Base-by-base conservation (phyloP, 768 basidiomycete genomes). In the Crucibulum laeve region DNA sequence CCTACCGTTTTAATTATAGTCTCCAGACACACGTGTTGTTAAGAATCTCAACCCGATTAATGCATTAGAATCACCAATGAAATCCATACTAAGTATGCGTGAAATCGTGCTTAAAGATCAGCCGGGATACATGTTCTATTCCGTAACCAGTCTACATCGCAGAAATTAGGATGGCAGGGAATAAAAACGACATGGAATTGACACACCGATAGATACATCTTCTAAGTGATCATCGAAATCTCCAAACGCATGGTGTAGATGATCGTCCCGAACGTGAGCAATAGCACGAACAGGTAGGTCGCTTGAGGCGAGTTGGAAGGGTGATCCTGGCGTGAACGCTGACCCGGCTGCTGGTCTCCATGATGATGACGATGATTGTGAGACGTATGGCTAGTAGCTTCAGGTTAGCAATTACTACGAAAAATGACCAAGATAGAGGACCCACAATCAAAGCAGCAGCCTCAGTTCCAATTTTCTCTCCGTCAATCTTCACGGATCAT, bases 191-290 rank as follows among this genome's bases (percentile, higher is more conserved):
- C 52, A 17, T 53, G 24, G 6, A 55, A 53, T 43, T 49, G 55
- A 51, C 67, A 40, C 30, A 73, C 76, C 75, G 45, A 79, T 74
- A 4, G 67, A 75, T 38, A 82, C 80, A 59, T 88, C 80, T 61
- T 88, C 88, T 36, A 90, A 60, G 62, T 90, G 84, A 51, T 90
- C 88, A 45, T 91, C 88, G 48, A 90, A 90, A 58, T 91, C 88
- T 3, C 81, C 83, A 45, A 91, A 81, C 37, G 72, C 67, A 45
- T 71, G 63, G 44, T 84, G 80, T 41, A 71, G 59, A n/a, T 64
- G 66, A 32, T 65, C 56, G 34, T 80, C 72, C 28, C 65, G 69
- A 13, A 84, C 78, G 1, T 79, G 63, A 3, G 59, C 52, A 11
- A 77, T 56, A 1, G 82, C 79, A 8, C 67, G 69, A 4, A 56